A percentile compares a stretch with the other conserved stretches of the same genome.
Evolutionary conservation across 495 filamentous ascomycete genomes (phyloP).

Genomic region (Aspergillus carlsbadensis): DNA sequence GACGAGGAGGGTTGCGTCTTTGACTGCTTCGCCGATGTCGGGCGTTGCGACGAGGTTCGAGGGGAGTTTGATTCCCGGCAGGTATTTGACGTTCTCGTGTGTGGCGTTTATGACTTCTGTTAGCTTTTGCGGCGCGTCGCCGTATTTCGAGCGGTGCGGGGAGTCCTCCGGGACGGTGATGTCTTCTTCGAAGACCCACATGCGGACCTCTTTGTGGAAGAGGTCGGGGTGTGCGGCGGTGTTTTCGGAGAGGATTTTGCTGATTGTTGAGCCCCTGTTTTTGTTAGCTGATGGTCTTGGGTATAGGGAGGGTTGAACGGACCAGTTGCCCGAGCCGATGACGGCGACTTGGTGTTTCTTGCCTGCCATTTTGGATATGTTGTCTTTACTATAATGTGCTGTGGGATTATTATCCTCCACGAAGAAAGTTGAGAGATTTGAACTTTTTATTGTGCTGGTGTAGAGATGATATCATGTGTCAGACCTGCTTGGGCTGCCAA

Average conservation of each 20-base stretch:
- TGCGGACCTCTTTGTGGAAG: slow-evolving; percentile 78
- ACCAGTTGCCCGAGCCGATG: slow-evolving; percentile 89
- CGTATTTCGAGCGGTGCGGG: slow-evolving; percentile 48
- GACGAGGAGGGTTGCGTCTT: slow-evolving; percentile 73
- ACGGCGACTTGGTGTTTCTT: slow-evolving; percentile 81
- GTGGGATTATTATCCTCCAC: not conserved
- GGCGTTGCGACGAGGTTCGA: slow-evolving; percentile 78
- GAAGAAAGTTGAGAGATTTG: not conserved
- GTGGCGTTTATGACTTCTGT: slow-evolving; percentile 77
- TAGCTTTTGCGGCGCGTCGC: slow-evolving; percentile 67
- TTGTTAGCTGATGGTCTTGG: slow-evolving; percentile 2
- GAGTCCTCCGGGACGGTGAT: slow-evolving; percentile 58
- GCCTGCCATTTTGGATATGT: not conserved
- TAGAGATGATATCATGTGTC: not conserved
- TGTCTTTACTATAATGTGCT: not conserved
- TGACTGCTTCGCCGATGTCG: slow-evolving; percentile 68
- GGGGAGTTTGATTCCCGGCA: slow-evolving; percentile 73
- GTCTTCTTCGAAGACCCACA: slow-evolving; percentile 89
- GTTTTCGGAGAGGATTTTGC: slow-evolving; percentile 88
- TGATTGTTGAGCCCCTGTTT: slow-evolving; percentile 78
- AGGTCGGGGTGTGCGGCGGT: slow-evolving; percentile 65
- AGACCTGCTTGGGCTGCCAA: not conserved
- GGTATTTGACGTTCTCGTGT: slow-evolving; percentile 92
- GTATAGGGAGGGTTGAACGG: slow-evolving; percentile 15
- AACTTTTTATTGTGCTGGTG: not conserved